These are phyloP conservation scores for Globisporangium abappressorium DNA, from an alignment of 352 stramenopile species.

Conservation along the genomic window DNA sequence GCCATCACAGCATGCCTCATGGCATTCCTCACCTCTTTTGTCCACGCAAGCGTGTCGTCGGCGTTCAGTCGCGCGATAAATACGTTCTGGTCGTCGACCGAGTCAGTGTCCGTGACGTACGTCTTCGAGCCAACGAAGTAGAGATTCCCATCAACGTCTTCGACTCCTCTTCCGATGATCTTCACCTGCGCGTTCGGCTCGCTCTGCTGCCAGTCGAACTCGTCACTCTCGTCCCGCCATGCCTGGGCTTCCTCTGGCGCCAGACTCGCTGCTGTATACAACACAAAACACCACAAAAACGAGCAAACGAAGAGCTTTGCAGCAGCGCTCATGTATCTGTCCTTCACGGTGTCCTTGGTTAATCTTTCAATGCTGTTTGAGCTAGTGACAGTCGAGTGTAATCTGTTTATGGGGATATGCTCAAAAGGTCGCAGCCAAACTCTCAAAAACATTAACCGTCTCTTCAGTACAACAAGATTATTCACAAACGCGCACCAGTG, in stretches of 20 bases:
- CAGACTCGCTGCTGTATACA: slow-evolving; percentile 16
- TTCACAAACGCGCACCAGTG: neutral
- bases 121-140: slow-evolving; percentile 63
- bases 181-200: slow-evolving; percentile 31
- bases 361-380: neutral
- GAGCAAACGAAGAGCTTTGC: slow-evolving; percentile 6
- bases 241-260: slow-evolving; percentile 34
- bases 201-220: slow-evolving; percentile 57
- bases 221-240: slow-evolving; percentile 35
- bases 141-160: slow-evolving; percentile 40
- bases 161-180: slow-evolving; percentile 34
- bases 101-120: slow-evolving; percentile 16
- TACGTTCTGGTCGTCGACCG: slow-evolving; percentile 38
- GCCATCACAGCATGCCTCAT: neutral
- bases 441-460: neutral
- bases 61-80: slow-evolving; percentile 52
- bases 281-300: slow-evolving; percentile 5
- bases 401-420: neutral
- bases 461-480: neutral
- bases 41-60: slow-evolving; percentile 48
- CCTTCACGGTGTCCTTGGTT: neutral
- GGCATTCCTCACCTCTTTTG: slow-evolving; percentile 32
- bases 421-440: slow-evolving; percentile 1
- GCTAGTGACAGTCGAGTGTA: neutral
- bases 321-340: neutral